Conservation (phyloP, 129 eudicot genomes). For the Smallanthus sonchifolius region DNA sequence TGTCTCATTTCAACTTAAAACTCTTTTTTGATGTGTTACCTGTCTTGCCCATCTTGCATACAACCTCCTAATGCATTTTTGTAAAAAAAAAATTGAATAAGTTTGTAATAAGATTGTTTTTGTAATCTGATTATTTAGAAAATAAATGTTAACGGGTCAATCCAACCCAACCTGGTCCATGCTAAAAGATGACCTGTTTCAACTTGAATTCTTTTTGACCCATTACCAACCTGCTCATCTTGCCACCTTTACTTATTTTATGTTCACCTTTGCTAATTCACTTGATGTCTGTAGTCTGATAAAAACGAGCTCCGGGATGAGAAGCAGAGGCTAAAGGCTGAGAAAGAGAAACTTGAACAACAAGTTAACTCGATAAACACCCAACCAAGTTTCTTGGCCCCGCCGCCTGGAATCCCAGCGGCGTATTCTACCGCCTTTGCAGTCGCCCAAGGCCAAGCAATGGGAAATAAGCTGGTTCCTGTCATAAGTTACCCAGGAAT, state of each 20-base stretch:
- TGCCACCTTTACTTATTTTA: not conserved
- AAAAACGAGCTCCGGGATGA: conserved; percentile 79
- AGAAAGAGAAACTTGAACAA: conserved; percentile 64
- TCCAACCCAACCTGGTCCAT: no score
- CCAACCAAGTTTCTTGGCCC: conserved; percentile 51
- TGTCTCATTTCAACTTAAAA: not conserved
- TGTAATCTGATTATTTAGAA: not conserved
- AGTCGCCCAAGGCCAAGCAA: conserved; percentile 53
- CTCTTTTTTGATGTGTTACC: not conserved
- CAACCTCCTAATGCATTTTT: not conserved
- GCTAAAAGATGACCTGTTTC: not conserved
- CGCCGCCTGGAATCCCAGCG: conserved; percentile 46
- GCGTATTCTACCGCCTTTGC: conserved; percentile 39
- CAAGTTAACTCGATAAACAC: conserved; percentile 45
- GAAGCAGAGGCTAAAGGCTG: conserved; percentile 68
- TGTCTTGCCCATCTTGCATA: not conserved
- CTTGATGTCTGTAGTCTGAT: conserved; percentile 36
- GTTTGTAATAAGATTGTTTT: not conserved
- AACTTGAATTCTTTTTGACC: not conserved
- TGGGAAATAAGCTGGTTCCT: conserved; percentile 65
- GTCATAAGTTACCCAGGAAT: conserved; percentile 81
- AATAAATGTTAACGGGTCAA: not conserved
- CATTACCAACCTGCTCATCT: not conserved
- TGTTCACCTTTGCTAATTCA: not conserved
- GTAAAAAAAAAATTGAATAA: not conserved